A percentile compares a stretch with the other conserved stretches of the same genome.
phyloP scores from a whole-genome alignment of 768 basidiomycete genomes.

The Sarcomyxa edulis region DNA sequence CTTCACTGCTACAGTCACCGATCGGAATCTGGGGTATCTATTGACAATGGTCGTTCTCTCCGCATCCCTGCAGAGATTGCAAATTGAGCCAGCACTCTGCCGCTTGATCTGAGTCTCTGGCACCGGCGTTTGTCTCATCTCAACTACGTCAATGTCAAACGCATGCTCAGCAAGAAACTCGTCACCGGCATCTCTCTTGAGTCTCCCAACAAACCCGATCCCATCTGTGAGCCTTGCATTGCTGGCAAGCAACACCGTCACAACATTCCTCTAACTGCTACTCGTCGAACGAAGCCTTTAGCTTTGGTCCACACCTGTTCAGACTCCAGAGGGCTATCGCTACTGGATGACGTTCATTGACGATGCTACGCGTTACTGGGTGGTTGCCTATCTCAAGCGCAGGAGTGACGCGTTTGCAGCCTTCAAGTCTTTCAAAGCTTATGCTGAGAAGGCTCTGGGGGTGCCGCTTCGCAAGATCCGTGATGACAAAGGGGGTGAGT shows the following conservation, averaged over 20 bases:
- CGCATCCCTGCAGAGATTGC: neutral
- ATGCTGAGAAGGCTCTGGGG: slow-evolving; percentile 23
- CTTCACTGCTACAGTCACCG: slow-evolving; percentile 18
- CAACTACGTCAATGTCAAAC: slow-evolving; percentile 14
- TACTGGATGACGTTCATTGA: slow-evolving; percentile 14
- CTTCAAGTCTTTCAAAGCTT: slow-evolving; percentile 27
- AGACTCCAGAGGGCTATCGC: slow-evolving; percentile 6
- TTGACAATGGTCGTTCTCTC: slow-evolving; percentile 14
- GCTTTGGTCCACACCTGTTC: slow-evolving; percentile 10
- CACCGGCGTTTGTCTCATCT: slow-evolving; percentile 24
- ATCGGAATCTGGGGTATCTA: slow-evolving; percentile 18
- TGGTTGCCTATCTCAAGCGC: slow-evolving; percentile 9
- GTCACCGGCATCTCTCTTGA: slow-evolving; percentile 19
- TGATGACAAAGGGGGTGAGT: slow-evolving; percentile 32
- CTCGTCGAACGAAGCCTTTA: slow-evolving; percentile 2
- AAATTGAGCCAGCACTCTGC: slow-evolving; percentile 12
- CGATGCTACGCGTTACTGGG: slow-evolving; percentile 7
- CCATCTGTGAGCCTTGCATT: slow-evolving; percentile 28
- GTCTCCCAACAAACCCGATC: slow-evolving; percentile 13
- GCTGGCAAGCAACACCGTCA: slow-evolving; percentile 19
- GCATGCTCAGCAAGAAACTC: slow-evolving; percentile 9
- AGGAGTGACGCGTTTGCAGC: slow-evolving; percentile 18
- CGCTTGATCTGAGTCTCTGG: slow-evolving; percentile 18
- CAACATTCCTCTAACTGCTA: slow-evolving; percentile 8
- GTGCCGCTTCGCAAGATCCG: slow-evolving; percentile 17